A percentile compares a stretch with the other conserved stretches of the same genome.
These are phyloP conservation scores for Rhypophila decipiens DNA, from an alignment of 495 filamentous ascomycete species.

Conservation along the genomic window DNA sequence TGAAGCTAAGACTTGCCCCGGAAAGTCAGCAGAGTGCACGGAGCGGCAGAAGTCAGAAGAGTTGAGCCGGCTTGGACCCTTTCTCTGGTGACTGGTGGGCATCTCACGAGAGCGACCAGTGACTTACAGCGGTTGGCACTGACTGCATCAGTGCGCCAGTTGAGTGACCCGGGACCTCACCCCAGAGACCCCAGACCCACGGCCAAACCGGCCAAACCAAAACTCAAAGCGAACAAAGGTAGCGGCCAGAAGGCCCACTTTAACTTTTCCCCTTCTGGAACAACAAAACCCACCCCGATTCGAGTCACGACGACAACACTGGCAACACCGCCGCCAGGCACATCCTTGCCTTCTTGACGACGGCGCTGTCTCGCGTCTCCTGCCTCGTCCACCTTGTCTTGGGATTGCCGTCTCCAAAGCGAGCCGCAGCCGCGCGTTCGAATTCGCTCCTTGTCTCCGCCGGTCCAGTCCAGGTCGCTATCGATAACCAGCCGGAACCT, in stretches of 20 bases:
- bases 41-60: not conserved
- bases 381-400: not conserved
- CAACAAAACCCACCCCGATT: conserved; percentile 21
- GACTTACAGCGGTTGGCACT: too few relatives aligned
- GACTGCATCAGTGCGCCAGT: too few relatives aligned
- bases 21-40: too few relatives aligned
- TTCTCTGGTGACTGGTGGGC: not conserved
- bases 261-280: conserved; percentile 22
- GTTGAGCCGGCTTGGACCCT: conserved; percentile 5
- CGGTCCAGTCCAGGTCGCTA: too few relatives aligned
- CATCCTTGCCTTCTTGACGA: conserved; percentile 15
- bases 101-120: not conserved
- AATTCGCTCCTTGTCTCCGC: too few relatives aligned
- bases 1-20: too few relatives aligned
- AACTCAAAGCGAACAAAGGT: not conserved
- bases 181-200: too few relatives aligned
- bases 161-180: too few relatives aligned
- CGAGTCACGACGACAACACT: conserved; percentile 23
- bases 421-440: not conserved
- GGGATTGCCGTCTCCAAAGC: conserved; percentile 12
- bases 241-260: conserved; percentile 22
- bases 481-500: too few relatives aligned
- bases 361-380: conserved; percentile 2
- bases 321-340: conserved; percentile 12
- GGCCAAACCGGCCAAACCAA: too few relatives aligned